A percentile compares a stretch with the other conserved stretches of the same genome.
Conservation (phyloP, 352 stramenopile species). For the Globisporangium takayamanum region DNA sequence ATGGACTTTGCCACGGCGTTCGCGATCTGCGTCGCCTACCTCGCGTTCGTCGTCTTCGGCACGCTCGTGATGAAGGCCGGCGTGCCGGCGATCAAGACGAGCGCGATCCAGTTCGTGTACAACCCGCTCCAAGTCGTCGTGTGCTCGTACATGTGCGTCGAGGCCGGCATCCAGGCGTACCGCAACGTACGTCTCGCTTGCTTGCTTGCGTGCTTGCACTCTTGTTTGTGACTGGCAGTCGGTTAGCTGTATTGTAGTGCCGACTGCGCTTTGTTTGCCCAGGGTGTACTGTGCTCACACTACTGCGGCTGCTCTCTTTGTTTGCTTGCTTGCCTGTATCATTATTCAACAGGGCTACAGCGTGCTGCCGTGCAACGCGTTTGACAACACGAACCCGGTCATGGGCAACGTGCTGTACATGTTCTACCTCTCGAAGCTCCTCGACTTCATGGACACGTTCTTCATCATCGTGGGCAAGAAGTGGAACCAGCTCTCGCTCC, state of each 20-base stretch:
- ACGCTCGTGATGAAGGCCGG: constrained; percentile 72
- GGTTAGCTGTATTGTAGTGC: too few species aligned
- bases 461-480: constrained; percentile 99
- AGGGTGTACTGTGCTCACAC: neutral
- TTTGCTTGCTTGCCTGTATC: neutral
- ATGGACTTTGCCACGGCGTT: constrained; percentile 52
- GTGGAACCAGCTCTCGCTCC: constrained; percentile 95
- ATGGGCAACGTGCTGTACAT: constrained; percentile 96
- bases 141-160: constrained; percentile 96
- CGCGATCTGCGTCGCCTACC: constrained; percentile 53
- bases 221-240: neutral
- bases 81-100: constrained; percentile 71
- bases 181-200: constrained; percentile 46
- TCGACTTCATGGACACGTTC: constrained; percentile 92
- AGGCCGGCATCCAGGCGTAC: constrained; percentile 90
- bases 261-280: neutral
- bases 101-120: constrained; percentile 93
- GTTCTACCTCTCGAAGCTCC: constrained; percentile 97
- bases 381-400: constrained; percentile 83
- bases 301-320: too few species aligned
- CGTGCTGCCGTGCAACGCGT: constrained; percentile 90
- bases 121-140: constrained; percentile 95
- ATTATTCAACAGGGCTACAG: constrained; percentile 61
- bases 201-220: neutral
- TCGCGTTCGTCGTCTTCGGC: constrained; percentile 62